phyloP scores from a whole-genome alignment of 73 alveolate species.

The Stentor coeruleus region DNA sequence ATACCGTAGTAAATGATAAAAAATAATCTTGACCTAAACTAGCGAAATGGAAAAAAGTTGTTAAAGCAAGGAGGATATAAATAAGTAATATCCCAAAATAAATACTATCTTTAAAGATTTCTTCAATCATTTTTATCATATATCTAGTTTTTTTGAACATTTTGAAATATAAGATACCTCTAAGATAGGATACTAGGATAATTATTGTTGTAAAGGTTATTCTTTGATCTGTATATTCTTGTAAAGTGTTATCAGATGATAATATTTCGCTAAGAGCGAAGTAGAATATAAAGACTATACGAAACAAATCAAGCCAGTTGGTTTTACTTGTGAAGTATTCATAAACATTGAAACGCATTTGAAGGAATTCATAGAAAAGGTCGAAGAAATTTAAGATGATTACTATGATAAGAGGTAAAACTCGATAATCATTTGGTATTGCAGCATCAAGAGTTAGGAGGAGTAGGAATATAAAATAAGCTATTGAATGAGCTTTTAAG shows the following conservation, averaged over 20 bases:
- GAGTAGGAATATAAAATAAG: constrained; percentile 12
- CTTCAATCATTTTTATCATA: constrained; percentile 19
- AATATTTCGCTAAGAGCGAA: neutral
- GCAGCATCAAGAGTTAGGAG: neutral
- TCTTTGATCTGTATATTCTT: neutral
- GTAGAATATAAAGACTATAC: neutral
- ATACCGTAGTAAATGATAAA: neutral
- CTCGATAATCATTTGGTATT: neutral
- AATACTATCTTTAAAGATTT: constrained; percentile 15
- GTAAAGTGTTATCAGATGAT: neutral
- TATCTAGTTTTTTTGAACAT: constrained; percentile 7
- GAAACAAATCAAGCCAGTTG: neutral
- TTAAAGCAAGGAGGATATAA: constrained; percentile 6
- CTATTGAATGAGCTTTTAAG: neutral
- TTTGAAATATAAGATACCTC: constrained; percentile 11
- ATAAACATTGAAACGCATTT: neutral
- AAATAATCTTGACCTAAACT: neutral
- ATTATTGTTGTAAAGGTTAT: neutral
- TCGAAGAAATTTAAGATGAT: neutral
- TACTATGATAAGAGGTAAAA: neutral
- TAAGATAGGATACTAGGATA: neutral
- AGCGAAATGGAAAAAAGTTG: neutral
- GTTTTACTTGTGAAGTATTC: neutral
- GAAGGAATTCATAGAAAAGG: neutral
- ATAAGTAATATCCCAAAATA: neutral